These are phyloP conservation scores for Vitis rupestris DNA, from an alignment of 164 flowering plant species.

Conservation along the genomic window DNA sequence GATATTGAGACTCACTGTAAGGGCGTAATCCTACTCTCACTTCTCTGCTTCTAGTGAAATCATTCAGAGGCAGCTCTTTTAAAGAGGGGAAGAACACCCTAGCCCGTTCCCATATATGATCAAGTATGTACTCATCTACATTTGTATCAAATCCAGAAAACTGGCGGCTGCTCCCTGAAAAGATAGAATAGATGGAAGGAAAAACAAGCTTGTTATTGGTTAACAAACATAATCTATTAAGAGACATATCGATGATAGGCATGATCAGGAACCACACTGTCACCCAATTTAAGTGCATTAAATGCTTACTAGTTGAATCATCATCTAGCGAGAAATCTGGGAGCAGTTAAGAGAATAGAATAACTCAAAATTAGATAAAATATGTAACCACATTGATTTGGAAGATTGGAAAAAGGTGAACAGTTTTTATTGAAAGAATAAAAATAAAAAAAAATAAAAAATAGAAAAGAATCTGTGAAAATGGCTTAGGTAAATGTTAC, in stretches of 20 bases:
- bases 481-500: too few relatives aligned
- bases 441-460: too few relatives aligned
- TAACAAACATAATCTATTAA: not conserved
- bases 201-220: not conserved
- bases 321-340: too few relatives aligned
- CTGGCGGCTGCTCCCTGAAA: slow-evolving; percentile 90
- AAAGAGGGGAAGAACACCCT: slow-evolving; percentile 74
- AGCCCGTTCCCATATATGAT: slow-evolving; percentile 70
- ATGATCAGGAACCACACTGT: too few relatives aligned
- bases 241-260: not conserved
- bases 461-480: too few relatives aligned
- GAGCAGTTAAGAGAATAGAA: too few relatives aligned
- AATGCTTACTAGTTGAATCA: too few relatives aligned
- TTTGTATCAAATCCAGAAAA: slow-evolving; percentile 72
- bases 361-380: too few relatives aligned
- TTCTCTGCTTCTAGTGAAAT: slow-evolving; percentile 39
- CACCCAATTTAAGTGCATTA: too few relatives aligned
- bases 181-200: not conserved
- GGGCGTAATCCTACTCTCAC: slow-evolving; percentile 89
- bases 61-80: slow-evolving; percentile 36
- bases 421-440: too few relatives aligned
- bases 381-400: too few relatives aligned
- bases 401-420: too few relatives aligned
- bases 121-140: slow-evolving; percentile 54
- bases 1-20: slow-evolving; percentile 58